phyloP scores from a whole-genome alignment of 2,329 filamentous ascomycete genomes.

The Trichoderma brevicompactum region DNA sequence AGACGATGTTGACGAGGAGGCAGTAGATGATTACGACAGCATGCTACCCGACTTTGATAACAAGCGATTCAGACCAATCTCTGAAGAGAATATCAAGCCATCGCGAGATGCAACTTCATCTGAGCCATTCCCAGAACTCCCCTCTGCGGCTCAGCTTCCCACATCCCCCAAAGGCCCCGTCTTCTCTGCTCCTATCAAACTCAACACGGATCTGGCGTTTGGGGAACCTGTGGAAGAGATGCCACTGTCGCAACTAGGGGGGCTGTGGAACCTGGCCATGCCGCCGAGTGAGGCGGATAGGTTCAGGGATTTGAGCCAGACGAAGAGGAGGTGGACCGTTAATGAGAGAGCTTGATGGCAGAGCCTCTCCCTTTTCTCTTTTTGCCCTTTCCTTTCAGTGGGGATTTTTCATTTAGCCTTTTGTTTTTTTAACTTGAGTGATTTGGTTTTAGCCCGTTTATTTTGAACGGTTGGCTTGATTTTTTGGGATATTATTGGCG shows the following conservation, averaged over 20 bases:
- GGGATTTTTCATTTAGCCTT: neutral
- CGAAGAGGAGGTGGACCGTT: conserved; percentile 61
- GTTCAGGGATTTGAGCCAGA: conserved; percentile 50
- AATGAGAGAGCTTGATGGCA: conserved; percentile 49
- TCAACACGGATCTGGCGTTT: conserved; percentile 40
- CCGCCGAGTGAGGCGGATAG: conserved; percentile 52
- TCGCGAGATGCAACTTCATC: neutral
- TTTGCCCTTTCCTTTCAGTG: neutral
- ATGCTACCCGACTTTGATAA: conserved; percentile 59
- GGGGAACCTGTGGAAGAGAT: conserved; percentile 41
- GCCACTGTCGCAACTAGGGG: conserved; percentile 44
- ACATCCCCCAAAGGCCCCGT: conserved; percentile 37
- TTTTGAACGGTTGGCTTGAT: neutral
- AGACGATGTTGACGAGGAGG: conserved; percentile 51
- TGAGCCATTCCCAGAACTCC: conserved; percentile 8
- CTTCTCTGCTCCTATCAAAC: conserved; percentile 44
- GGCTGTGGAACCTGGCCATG: conserved; percentile 50
- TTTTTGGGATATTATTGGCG: neutral
- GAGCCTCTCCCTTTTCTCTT: neutral
- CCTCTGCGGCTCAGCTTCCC: neutral
- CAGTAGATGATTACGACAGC: conserved; percentile 52
- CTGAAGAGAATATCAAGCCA: neutral
- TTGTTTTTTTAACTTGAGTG: neutral
- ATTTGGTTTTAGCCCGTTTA: neutral
- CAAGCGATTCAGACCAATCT: conserved; percentile 39